Percentiles rank a stretch among this genome's conserved stretches.
phyloP scores from a whole-genome alignment of 2,329 filamentous ascomycete genomes.

The Aaosphaeria pasadenensis region DNA sequence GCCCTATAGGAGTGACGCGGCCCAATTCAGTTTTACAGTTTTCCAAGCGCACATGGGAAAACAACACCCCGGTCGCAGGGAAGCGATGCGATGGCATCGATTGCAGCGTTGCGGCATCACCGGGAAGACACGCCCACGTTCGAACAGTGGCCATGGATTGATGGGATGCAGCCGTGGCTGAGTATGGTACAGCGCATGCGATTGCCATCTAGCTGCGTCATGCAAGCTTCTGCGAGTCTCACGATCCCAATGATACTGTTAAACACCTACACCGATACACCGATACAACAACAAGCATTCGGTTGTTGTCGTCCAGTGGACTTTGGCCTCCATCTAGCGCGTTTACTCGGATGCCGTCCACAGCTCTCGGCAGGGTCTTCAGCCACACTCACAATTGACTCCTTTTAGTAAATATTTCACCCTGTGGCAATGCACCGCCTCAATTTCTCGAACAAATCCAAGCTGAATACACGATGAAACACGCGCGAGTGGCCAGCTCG shows the following conservation, averaged over 20 bases:
- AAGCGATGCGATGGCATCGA: slow-evolving; percentile 2
- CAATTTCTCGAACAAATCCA: too few relatives aligned
- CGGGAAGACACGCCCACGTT: slow-evolving; percentile 13
- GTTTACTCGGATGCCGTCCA: slow-evolving; percentile 1
- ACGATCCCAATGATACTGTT: slow-evolving; percentile 25
- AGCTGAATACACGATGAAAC: too few relatives aligned
- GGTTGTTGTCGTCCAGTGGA: too few relatives aligned
- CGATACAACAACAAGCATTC: background rate
- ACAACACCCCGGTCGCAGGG: too few relatives aligned
- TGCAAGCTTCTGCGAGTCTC: slow-evolving; percentile 8
- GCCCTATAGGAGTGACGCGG: slow-evolving; percentile 2
- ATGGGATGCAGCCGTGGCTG: slow-evolving; percentile 17
- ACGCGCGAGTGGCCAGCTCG: too few relatives aligned
- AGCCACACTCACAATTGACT: slow-evolving; percentile 20
- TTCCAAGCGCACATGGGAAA: too few relatives aligned
- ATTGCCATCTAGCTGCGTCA: slow-evolving; percentile 29
- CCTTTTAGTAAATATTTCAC: too few relatives aligned
- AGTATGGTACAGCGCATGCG: slow-evolving; percentile 23
- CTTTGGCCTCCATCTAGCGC: background rate
- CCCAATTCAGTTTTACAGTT: too few relatives aligned
- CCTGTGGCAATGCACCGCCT: too few relatives aligned
- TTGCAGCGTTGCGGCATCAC: slow-evolving; percentile 20
- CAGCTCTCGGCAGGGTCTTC: slow-evolving; percentile 11
- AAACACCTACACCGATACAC: slow-evolving; percentile 17
- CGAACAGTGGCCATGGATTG: too few relatives aligned